phyloP scores from a whole-genome alignment of 371 early-diverging fungal species.

The Smittium culicis region DNA sequence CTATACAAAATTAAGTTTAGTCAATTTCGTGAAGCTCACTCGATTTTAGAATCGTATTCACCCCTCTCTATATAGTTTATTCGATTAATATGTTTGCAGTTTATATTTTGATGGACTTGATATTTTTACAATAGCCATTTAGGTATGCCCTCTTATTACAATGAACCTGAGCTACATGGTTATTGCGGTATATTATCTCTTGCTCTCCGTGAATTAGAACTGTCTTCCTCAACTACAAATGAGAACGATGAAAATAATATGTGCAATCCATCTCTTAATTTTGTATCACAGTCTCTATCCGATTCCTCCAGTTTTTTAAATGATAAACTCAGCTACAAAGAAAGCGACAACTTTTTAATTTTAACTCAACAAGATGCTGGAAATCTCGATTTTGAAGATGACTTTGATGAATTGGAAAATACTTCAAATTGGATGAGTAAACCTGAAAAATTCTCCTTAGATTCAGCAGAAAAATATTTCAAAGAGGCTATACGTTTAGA shows the following conservation, averaged over 20 bases:
- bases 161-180: slow-evolving; percentile 7
- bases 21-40: slow-evolving; percentile 2
- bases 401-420: not conserved
- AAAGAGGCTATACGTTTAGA: slow-evolving; percentile 5
- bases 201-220: slow-evolving; percentile 1
- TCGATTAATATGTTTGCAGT: too few relatives aligned
- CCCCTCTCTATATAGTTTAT: not conserved
- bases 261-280: too few relatives aligned
- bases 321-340: too few relatives aligned
- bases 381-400: not conserved
- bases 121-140: not conserved
- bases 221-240: too few relatives aligned
- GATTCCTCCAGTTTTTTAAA: too few relatives aligned
- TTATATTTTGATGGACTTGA: too few relatives aligned
- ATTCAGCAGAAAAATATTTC: not conserved
- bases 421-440: not conserved
- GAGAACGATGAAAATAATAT: too few relatives aligned
- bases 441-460: not conserved
- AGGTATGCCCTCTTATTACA: not conserved
- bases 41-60: not conserved
- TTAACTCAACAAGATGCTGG: not conserved
- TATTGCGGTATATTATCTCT: slow-evolving; percentile 7
- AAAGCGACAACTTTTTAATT: not conserved
- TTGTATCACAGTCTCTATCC: too few relatives aligned
- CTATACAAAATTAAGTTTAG: slow-evolving; percentile 4